Base-by-base conservation (phyloP, 2,329 filamentous ascomycete genomes). In the Arthroderma sp. region DNA sequence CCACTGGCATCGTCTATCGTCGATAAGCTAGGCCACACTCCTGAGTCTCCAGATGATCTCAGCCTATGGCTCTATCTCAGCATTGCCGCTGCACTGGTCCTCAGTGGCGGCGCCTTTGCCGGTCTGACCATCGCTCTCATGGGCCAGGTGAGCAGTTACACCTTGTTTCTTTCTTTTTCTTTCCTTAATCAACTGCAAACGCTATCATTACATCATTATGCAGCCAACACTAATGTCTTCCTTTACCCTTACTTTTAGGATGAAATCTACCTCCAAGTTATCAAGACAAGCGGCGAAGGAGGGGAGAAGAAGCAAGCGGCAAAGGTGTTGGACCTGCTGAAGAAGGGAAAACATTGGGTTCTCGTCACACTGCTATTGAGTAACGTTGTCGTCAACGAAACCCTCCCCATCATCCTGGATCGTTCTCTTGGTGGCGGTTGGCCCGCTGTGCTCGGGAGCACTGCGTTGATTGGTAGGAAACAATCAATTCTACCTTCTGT, bases 371-470 rank as follows among this genome's bases (percentile, higher is more conserved):
- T 98, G 25, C 80, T 98, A 6, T 77, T 98, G 57, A 90, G 90
- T 71, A 98, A 98, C 71, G 93, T 98, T 68, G 94, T 98, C 66
- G 95, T 94, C 63, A 97, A 98, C 71, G 93, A 97, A 74, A 94
- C 91, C 1, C 78, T 96, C 13, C 93, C 93, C 28, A 95, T 98
- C 61, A 88, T 98, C 9, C 81, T 98, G 55, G 93, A 98, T 73
- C 81, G 93, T 58, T 95, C 90, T 58, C 81, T 98, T 17, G 93
- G 93, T 31, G 93, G 93, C 63, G 93, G 93, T 62, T 91, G 94
- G 77, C 91, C 91, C 60, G 93, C 93, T 60, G 89, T 97, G 21
- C 79, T 97, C 55, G 90, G 91, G 66, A 94, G 89, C 76, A 98
- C 93, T 0, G 82, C 94, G 13, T 76, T 97, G 61, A 97, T 98